A percentile compares a stretch with the other conserved stretches of the same genome.
These are phyloP conservation scores for Musa beccarii DNA, from an alignment of 176 grass and related monocot species.

Conservation along the genomic window DNA sequence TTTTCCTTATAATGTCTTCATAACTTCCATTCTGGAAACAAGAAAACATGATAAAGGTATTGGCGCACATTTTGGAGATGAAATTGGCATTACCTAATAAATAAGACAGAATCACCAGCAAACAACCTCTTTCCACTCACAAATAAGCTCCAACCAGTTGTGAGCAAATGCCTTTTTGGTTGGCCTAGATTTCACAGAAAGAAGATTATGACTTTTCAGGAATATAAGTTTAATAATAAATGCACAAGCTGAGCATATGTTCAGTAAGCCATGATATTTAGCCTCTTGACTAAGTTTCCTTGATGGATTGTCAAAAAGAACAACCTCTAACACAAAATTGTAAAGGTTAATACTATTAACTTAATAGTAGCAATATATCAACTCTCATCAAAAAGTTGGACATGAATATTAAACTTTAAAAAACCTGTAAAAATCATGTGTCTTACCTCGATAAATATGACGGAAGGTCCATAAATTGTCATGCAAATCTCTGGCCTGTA, in stretches of 20 bases:
- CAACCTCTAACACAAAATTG: neutral
- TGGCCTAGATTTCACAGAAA: conserved; percentile 54
- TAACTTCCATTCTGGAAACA: neutral
- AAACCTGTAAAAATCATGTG: neutral
- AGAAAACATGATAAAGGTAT: neutral
- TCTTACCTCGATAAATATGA: conserved; percentile 89
- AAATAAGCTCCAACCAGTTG: conserved; percentile 96
- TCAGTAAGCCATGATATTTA: neutral
- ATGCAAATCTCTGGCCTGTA: conserved; percentile 92
- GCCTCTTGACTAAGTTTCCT: neutral
- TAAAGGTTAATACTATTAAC: neutral
- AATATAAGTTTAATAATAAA: neutral
- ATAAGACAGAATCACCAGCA: conserved; percentile 95
- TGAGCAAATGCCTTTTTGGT: conserved; percentile 92
- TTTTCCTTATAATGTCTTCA: neutral
- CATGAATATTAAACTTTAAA: neutral
- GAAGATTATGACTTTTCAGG: conserved; percentile 21
- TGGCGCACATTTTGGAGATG: neutral
- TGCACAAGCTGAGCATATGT: neutral
- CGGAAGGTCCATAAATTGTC: conserved; percentile 89
- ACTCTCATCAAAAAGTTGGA: neutral
- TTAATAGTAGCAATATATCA: neutral
- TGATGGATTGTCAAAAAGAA: neutral
- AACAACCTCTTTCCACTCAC: conserved; percentile 91
- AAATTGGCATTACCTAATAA: conserved; percentile 60